Percentiles rank a stretch among this genome's conserved stretches.
Evolutionary conservation across 2,329 filamentous ascomycete genomes (phyloP).

Genomic region (Arthrobotrys sinensis): DNA sequence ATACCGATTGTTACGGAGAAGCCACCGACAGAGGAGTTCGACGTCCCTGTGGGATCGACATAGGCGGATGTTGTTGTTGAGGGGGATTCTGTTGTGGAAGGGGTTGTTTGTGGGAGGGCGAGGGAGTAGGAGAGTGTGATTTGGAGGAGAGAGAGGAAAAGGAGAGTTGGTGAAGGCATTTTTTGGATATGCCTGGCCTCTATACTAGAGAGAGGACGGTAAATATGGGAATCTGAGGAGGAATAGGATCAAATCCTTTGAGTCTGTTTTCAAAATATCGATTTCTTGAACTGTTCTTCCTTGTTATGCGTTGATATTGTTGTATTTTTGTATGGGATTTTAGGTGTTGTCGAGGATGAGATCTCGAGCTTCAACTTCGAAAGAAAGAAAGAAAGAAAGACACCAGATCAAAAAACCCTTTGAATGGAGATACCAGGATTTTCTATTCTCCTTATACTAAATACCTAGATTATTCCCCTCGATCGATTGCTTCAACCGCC

Average conservation of each 20-base stretch:
- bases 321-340: conserved; percentile 31
- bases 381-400: conserved; percentile 18
- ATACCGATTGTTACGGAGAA: conserved; percentile 47
- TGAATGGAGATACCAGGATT: conserved; percentile 21
- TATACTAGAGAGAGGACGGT: background rate
- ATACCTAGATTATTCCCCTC: conserved; percentile 22
- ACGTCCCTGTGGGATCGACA: conserved; percentile 35
- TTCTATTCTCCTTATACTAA: conserved; percentile 53
- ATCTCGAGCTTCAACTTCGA: conserved; percentile 20
- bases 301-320: conserved; percentile 43
- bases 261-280: background rate
- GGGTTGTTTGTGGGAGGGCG: conserved; percentile 37
- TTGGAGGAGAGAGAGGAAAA: conserved; percentile 51
- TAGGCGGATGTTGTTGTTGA: conserved; percentile 30
- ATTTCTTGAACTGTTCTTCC: background rate
- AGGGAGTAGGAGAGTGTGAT: conserved; percentile 48
- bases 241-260: background rate
- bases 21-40: conserved; percentile 29
- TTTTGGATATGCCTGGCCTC: background rate
- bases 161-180: conserved; percentile 38
- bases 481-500: conserved; percentile 41
- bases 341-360: conserved; percentile 24
- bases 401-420: conserved; percentile 2
- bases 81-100: conserved; percentile 31
- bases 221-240: background rate